phyloP scores from a whole-genome alignment of 78 protist species.

The Pirum gemmata region DNA sequence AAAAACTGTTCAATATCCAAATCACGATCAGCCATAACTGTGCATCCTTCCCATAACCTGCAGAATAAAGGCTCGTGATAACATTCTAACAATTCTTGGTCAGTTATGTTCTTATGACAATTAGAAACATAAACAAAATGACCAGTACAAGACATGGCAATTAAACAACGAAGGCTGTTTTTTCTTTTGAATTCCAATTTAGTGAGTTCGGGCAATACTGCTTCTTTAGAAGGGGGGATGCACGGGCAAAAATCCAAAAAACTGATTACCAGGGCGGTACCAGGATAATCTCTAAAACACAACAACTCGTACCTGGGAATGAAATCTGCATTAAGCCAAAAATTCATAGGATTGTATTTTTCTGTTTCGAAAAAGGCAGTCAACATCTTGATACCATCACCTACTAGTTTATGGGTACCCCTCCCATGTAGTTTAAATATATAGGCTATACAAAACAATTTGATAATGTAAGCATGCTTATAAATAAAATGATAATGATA shows the following conservation, averaged over 20 bases:
- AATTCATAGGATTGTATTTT: neutral
- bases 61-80: neutral
- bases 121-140: neutral
- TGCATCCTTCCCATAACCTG: neutral
- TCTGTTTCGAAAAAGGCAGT: neutral
- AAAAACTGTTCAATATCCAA: neutral
- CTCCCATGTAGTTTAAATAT: no score
- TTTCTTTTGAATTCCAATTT: no score
- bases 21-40: neutral
- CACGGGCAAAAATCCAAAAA: neutral
- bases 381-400: no score
- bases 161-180: neutral
- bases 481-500: no score
- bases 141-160: neutral
- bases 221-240: neutral
- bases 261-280: neutral
- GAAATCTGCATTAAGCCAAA: neutral
- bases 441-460: no score
- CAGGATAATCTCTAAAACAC: neutral
- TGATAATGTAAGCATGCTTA: no score
- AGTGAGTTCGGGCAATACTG: neutral
- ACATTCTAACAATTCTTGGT: neutral
- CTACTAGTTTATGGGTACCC: no score
- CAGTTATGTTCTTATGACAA: neutral
- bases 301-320: neutral